Evolutionary conservation across 2,329 filamentous ascomycete species (phyloP), one percentile per base, ranked within the genome.

Genomic region (Fusarium kyushuense): DNA sequence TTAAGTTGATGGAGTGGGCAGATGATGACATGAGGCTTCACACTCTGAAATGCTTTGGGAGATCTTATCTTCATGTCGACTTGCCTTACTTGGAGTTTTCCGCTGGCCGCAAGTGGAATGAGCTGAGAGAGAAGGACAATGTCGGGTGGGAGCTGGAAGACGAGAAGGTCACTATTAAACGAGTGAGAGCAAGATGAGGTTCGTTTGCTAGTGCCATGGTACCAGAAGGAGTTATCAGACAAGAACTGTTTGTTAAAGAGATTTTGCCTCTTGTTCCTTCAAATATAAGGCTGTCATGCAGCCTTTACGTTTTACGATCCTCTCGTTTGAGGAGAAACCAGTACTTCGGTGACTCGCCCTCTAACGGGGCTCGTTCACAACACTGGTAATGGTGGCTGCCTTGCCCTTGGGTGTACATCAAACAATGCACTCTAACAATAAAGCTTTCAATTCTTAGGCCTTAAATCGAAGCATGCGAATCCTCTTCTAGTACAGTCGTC

Each of bases 111-210:
- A 82, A 80, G n/a, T 99, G 95, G 94, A 83, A 87, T 13, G 87
- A 88, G 51, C 80, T 98, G 74, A 85, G 80, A 58, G 84, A 86
- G 33, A 83, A 87, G 68, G 89, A 92, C 74, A 89, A 89, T 4
- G 91, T 98, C 2, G 94, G 94, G 1, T 99, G 96, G 96, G 88
- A 94, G 74, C 81, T 92, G 72, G 89, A 92, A 40, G 90, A 87
- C 6, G 84, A 86, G 42, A 91, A 82, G 73, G 90, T 97, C 32
- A 83, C 94, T n/a, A 95, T 98, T 75, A 87, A 92, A 55, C 86
- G 80, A 74, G 79, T 84, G 19, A 84, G 80, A 74, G 79, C 48
- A 46, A 79, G 78, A 70, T 81, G 72, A 76, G 43, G 33, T 42
- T 55, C 32, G 40, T 58, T 46, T 60, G 42, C 16, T 33, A 56